Base-by-base conservation (phyloP, 768 basidiomycete species). In the Phallus indusiatus region DNA sequence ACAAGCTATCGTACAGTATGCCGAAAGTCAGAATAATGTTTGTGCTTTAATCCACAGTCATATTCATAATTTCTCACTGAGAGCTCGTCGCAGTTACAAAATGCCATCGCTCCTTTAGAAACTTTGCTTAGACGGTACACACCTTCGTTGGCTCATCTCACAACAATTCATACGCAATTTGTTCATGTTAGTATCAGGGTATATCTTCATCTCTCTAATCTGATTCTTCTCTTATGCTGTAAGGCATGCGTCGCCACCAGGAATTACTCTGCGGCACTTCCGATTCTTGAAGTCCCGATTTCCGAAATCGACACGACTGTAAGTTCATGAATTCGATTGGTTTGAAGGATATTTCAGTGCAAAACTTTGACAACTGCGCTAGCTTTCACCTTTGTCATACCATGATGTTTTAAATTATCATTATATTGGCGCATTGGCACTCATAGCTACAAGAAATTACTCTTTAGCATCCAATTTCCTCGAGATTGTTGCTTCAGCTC, bases 341-440 rank as follows among this genome's bases (percentile, higher is more conserved):
- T 3, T 21, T 11, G 20, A 33, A 33, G 36, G 47, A 6, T 18
- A 16, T 24, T 16, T 22, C 17, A 17, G 47, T 21, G 3, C 4
- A 12, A 22, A 6, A 16, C 14, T 12, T 9, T 0, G 21, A n/a
- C n/a, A n/a, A 48, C 50, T 47, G 8, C 47, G 34, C 11, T 18
- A 56, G 57, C 68, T 80, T n/a, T 81, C 81, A 1, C 60, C 63
- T 7, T 72, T 94, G 56, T 71, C 69, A 34, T 92, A 90, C 72
- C 83, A 80, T 63, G 92, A 94, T 69, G 86, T 86, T 65, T 76
- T 95, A 21, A 71, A 80, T n/a, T 93, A 93, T 67, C 89, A 94
- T 74, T 92, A 93, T 69, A 74, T 81, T 1, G 90, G 86, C 2
- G 92, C 90, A 1, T 74, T 88, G n/a, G 79, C 78, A 0, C 75